Conservation (phyloP, 768 basidiomycete species). For the Melanogaster broomeanus region DNA sequence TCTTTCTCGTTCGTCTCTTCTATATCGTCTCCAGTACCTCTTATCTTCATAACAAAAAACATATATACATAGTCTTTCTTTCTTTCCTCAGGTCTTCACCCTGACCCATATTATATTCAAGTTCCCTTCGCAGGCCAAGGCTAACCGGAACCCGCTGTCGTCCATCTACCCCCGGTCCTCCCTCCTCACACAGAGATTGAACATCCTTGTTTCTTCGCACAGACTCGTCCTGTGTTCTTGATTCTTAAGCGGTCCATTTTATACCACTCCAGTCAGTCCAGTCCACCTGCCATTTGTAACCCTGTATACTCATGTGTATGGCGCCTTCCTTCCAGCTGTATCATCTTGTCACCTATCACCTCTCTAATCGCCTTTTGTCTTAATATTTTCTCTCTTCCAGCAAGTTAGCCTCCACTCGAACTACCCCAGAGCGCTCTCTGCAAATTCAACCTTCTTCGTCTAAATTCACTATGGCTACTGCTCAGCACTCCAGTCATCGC, state of each 20-base stretch:
- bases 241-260: slow-evolving; percentile 15
- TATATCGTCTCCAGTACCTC: slow-evolving; percentile 11
- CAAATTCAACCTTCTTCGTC: slow-evolving; percentile 13
- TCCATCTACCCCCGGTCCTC: neutral
- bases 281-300: neutral
- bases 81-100: slow-evolving; percentile 8
- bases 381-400: slow-evolving; percentile 22
- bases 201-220: neutral
- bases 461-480: slow-evolving; percentile 41
- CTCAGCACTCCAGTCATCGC: slow-evolving; percentile 53
- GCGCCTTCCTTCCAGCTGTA: slow-evolving; percentile 10
- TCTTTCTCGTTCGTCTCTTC: slow-evolving; percentile 23
- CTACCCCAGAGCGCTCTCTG: slow-evolving; percentile 14
- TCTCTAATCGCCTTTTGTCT: slow-evolving; percentile 32
- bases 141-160: slow-evolving; percentile 5
- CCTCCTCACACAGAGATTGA: too few species aligned
- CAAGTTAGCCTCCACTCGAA: slow-evolving; percentile 13
- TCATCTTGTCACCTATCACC: slow-evolving; percentile 15
- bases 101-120: slow-evolving; percentile 23
- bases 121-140: slow-evolving; percentile 9
- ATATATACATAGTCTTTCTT: slow-evolving; percentile 16
- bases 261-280: slow-evolving; percentile 11
- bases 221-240: slow-evolving; percentile 8
- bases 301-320: neutral
- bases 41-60: slow-evolving; percentile 8